Conservation (phyloP, 148 eudicot genomes). For the Pharnaceum exiguum region DNA sequence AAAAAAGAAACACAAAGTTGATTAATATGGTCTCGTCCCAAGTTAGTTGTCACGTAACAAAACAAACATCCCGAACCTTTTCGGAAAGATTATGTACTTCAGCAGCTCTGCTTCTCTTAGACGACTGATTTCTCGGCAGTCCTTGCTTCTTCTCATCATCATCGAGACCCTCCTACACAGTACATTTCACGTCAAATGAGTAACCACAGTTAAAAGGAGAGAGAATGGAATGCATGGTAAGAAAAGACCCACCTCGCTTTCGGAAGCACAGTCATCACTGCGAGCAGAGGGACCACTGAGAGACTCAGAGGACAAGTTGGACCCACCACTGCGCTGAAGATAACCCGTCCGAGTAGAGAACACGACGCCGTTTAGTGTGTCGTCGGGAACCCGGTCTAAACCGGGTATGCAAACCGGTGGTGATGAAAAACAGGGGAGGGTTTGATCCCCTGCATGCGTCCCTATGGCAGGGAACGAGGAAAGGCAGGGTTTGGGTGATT, state of each 20-base stretch:
- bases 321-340: conserved; percentile 11
- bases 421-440: conserved; percentile 1
- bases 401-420: not conserved
- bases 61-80: conserved; percentile 43
- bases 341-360: not conserved
- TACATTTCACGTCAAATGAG: no score
- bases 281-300: conserved; percentile 20
- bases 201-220: not conserved
- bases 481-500: conserved; percentile 32
- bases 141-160: conserved; percentile 30
- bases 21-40: no score
- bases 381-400: conserved; percentile 22
- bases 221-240: not conserved
- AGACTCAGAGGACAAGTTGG: conserved; percentile 28
- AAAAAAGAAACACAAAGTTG: no score
- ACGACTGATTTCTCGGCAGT: conserved; percentile 35
- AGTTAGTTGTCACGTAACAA: no score
- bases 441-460: conserved; percentile 10
- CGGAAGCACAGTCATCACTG: conserved; percentile 61
- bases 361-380: conserved; percentile 20
- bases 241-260: conserved; percentile 55
- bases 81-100: conserved; percentile 91
- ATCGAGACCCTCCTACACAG: conserved; percentile 45
- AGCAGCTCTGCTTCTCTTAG: conserved; percentile 82
- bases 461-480: conserved; percentile 2